Percentiles rank a stretch among this genome's conserved stretches.
phyloP scores from a whole-genome alignment of 257 asterid species.

The Striga asiatica region DNA sequence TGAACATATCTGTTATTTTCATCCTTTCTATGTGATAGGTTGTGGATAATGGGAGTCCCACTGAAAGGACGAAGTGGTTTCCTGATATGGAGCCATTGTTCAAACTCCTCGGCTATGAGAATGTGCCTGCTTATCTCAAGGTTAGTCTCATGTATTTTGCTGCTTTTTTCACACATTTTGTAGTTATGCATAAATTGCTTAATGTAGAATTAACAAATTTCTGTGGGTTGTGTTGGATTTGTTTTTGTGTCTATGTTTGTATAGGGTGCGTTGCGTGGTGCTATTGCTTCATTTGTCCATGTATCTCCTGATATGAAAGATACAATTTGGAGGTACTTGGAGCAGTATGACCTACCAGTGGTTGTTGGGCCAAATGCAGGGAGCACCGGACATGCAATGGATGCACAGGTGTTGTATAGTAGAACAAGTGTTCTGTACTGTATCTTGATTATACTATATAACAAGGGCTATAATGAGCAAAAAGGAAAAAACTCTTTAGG shows the following conservation, averaged over 20 bases:
- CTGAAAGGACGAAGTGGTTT: slow-evolving; percentile 88
- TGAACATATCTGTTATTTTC: slow-evolving; percentile 1
- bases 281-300: slow-evolving; percentile 67
- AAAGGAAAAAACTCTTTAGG: not conserved
- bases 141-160: slow-evolving; percentile 26
- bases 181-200: slow-evolving; percentile 5
- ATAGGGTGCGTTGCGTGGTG: slow-evolving; percentile 84
- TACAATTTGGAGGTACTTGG: slow-evolving; percentile 81
- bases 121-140: slow-evolving; percentile 98
- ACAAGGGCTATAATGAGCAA: not conserved
- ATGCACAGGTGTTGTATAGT: slow-evolving; percentile 52
- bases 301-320: slow-evolving; percentile 80
- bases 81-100: slow-evolving; percentile 90
- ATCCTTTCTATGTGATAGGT: slow-evolving; percentile 37
- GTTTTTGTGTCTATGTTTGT: slow-evolving; percentile 11
- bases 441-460: not conserved
- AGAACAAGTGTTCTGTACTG: not conserved
- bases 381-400: slow-evolving; percentile 39
- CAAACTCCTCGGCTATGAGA: slow-evolving; percentile 93
- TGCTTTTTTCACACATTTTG: slow-evolving; percentile 1
- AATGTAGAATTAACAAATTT: not conserved
- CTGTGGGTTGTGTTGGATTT: slow-evolving; percentile 15
- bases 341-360: slow-evolving; percentile 94
- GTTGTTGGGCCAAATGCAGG: slow-evolving; percentile 68
- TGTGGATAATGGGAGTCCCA: slow-evolving; percentile 69